Conservation (phyloP, 2,329 filamentous ascomycete genomes). For the Leptographium flavum region DNA sequence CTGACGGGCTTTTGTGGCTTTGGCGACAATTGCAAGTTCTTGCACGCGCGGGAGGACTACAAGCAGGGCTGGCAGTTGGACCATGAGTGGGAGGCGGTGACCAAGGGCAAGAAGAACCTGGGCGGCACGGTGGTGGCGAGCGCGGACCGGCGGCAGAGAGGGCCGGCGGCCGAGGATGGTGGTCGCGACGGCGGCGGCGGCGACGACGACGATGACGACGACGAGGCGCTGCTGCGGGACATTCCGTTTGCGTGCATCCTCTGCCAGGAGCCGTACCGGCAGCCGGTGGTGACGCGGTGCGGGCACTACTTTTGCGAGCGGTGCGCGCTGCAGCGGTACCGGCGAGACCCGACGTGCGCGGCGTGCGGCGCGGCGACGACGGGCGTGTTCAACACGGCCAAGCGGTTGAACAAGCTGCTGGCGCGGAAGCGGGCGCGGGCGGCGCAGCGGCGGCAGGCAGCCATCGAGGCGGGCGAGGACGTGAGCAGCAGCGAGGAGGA, state of each 20-base stretch:
- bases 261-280: slow-evolving; percentile 63
- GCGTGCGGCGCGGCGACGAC: slow-evolving; percentile 69
- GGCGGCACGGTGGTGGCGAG: slow-evolving; percentile 48
- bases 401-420: slow-evolving; percentile 66
- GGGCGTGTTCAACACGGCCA: slow-evolving; percentile 81
- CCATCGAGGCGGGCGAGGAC: slow-evolving; percentile 35
- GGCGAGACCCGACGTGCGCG: slow-evolving; percentile 74
- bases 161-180: too few relatives aligned
- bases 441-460: slow-evolving; percentile 40
- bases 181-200: slow-evolving; percentile 15
- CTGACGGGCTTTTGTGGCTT: slow-evolving; percentile 45
- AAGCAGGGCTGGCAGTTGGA: slow-evolving; percentile 95
- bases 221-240: slow-evolving; percentile 60
- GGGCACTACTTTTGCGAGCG: slow-evolving; percentile 92
- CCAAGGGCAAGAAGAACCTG: slow-evolving; percentile 52
- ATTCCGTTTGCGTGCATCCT: slow-evolving; percentile 87
- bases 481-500: slow-evolving; percentile 29
- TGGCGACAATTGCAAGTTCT: slow-evolving; percentile 69
- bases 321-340: slow-evolving; percentile 76
- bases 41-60: slow-evolving; percentile 64
- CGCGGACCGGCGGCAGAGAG: too few relatives aligned
- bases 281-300: slow-evolving; percentile 76
- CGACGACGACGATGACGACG: slow-evolving; percentile 37
- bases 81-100: slow-evolving; percentile 78
- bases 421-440: slow-evolving; percentile 55